Conservation (phyloP, 2,329 filamentous ascomycete genomes). For the Cladorrhinum sp. region DNA sequence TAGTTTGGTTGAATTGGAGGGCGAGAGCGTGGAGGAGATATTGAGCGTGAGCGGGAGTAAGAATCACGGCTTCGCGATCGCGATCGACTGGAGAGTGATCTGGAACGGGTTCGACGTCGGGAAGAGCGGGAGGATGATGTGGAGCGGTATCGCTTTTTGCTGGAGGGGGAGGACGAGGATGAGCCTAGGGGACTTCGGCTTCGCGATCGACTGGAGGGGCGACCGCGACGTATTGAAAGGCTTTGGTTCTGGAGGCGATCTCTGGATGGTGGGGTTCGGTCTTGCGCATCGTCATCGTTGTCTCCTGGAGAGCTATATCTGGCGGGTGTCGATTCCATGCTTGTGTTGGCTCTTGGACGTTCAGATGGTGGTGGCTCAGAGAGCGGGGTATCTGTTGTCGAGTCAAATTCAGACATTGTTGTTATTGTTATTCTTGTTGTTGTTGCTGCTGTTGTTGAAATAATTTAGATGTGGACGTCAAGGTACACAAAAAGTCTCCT, state of each 20-base stretch:
- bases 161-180: neutral
- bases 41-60: conserved; percentile 28
- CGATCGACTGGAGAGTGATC: conserved; percentile 2
- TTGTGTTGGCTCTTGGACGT: conserved; percentile 40
- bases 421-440: too few relatives aligned
- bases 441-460: too few relatives aligned
- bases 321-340: conserved; percentile 37
- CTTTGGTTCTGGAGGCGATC: conserved; percentile 18
- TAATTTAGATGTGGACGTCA: neutral
- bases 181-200: conserved; percentile 20
- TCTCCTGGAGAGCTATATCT: conserved; percentile 43
- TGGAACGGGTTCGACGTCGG: conserved; percentile 11
- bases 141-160: conserved; percentile 24
- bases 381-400: conserved; percentile 18
- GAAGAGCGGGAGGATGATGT: conserved; percentile 15
- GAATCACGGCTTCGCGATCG: conserved; percentile 23
- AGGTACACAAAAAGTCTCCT: conserved; percentile 5
- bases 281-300: conserved; percentile 1
- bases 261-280: conserved; percentile 9
- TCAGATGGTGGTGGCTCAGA: conserved; percentile 39
- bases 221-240: conserved; percentile 29
- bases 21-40: conserved; percentile 36
- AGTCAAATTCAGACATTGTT: neutral
- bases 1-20: conserved; percentile 64
- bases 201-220: conserved; percentile 23